Base-by-base conservation (phyloP, 805 yeast species). In the Saturnispora serradocipensis region DNA sequence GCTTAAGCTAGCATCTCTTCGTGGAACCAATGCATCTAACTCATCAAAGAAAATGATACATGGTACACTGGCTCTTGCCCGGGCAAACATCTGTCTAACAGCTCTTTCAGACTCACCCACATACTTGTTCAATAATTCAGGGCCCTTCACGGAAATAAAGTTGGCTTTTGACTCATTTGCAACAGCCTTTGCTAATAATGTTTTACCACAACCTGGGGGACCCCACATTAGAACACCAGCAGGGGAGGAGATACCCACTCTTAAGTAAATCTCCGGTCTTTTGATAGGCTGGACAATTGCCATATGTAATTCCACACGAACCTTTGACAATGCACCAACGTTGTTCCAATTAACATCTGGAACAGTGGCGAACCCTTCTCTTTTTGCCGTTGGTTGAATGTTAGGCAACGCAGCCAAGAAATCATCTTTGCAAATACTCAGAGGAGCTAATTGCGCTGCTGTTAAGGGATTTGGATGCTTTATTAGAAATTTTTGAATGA, bases 131-230 rank as follows among this genome's bases (percentile, higher is more conserved):
- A 91, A 85, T 34, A 91, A 80, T 66, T 91, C 99, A 0, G 99
- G 99, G 1, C 99, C 99, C 56, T 95, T 85, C 32, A 93, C 89
- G 10, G 96, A 86, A 38, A 93, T 93, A 67, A 93, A 93, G 65
- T 93, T 93, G 11, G 98, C 98, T 49, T 95, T 77, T 0, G 97
- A 88, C 67, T 93, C 98, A 65, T 91, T 91, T 10, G 99, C 99
- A 3, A 93, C 98, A 2, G 99, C 99, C 62, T 93, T 93, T 1
- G 98, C 98, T 28, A 93, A 72, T 47, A 93, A 73, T 0, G 99
- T 93, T 65, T 93, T 93, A 76, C 99, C 99, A 71, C 98, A 93
- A 36, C 99, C 99, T 3, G 99, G 99, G 1, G 99, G 99, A 0
- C 99, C 99, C 99, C 99, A 93, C 74, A 93, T 77, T 25, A 93